Evolutionary conservation across 805 yeast genomes (phyloP), one percentile per base, ranked within the genome.

Genomic region (Ogataea populi-albae): DNA sequence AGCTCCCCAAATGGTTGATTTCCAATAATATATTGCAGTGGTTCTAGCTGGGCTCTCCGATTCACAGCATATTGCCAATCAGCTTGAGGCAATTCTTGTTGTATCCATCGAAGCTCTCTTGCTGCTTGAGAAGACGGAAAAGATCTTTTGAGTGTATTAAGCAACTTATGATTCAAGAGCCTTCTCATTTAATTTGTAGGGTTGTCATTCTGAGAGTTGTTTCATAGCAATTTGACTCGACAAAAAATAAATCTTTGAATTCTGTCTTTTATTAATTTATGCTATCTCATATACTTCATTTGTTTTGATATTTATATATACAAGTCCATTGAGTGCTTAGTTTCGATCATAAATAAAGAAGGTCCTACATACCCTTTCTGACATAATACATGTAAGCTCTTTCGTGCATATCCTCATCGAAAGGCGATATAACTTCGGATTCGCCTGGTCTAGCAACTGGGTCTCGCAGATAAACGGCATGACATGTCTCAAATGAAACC

Each of bases 371-470:
- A 40, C 89, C 86, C 56, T 76, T 79, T 72, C 88, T 80, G 33
- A 77, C 77, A 65, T 91, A 91, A 76, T 81, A 88, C 93, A 88
- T 84, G 71, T 85, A 89, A 26, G 97, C 96, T 61, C 95, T 79
- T 66, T 89, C 93, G 55, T 91, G 97, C 47, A 80, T 77, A 41
- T 79, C 81, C 44, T 77, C 70, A 24, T 81, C 80, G 62, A 82
- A 86, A 36, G 98, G 98, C 38, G 96, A 71, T 45, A 93, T 85
- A 41, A 93, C 95, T 68, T 93, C 98, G 21, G 96, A 84, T 57
- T 86, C 89, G 38, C 96, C 97, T 5, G 97, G 96, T 61, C 97
- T 78, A 10, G 97, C 95, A 32, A 93, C 88, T 11, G 98, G 98
- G 61, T 93, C 95, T 64, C 97, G 82, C 61, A 93, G 65, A 62